Conservation (phyloP, 176 grass and related monocot species). For the Oryza glumipatula region DNA sequence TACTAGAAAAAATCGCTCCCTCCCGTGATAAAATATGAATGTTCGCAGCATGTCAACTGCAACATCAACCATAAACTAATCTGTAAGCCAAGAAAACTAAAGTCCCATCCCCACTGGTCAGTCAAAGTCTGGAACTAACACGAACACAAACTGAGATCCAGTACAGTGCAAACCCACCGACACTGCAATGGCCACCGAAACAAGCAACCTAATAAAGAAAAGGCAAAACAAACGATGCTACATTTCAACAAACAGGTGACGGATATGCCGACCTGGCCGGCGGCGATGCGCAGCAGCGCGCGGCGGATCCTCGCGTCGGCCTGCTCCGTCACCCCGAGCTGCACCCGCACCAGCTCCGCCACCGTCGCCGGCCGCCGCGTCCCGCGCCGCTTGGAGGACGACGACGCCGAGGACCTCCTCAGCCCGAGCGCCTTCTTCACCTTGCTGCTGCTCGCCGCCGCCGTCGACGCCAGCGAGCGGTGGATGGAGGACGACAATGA, state of each 20-base stretch:
- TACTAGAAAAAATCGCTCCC: not conserved
- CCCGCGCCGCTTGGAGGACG: constrained; percentile 29
- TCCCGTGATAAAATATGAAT: not conserved
- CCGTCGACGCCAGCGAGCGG: constrained; percentile 54
- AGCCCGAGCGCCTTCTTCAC: constrained; percentile 62
- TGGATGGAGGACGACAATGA: constrained; percentile 36
- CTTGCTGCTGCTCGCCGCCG: constrained; percentile 45
- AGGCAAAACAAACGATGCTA: not conserved
- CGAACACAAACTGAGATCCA: not conserved
- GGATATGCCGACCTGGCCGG: constrained; percentile 57
- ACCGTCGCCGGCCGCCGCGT: constrained; percentile 29
- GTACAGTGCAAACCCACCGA: constrained; percentile 11
- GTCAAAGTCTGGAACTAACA: not conserved
- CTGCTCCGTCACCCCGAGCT: constrained; percentile 69
- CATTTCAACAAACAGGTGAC: constrained; percentile 35
- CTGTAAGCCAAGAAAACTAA: not conserved
- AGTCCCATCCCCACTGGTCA: not conserved
- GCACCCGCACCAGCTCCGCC: constrained; percentile 60
- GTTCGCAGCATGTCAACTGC: not conserved
- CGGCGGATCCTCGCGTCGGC: constrained; percentile 77
- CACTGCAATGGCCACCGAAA: constrained; percentile 5
- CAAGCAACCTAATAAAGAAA: not conserved
- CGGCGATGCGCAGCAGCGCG: constrained; percentile 64
- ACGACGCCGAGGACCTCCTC: constrained; percentile 30
- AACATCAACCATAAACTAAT: constrained; percentile 8